These are phyloP conservation scores for Knufia fluminis DNA, from an alignment of 2,329 filamentous ascomycete genomes.

Conservation along the genomic window DNA sequence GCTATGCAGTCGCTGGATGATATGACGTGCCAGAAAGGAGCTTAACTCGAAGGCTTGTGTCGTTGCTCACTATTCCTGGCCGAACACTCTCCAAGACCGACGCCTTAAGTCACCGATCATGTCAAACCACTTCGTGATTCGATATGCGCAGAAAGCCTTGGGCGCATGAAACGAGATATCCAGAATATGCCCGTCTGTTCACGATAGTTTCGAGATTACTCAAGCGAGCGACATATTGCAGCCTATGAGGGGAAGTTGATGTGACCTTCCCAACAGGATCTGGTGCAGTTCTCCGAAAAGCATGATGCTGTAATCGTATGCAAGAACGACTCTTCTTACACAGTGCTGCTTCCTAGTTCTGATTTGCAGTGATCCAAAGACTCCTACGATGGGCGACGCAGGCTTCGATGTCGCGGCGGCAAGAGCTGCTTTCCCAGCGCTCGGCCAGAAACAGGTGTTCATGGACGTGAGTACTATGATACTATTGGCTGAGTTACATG, in stretches of 20 bases:
- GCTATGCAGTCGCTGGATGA: too few relatives aligned
- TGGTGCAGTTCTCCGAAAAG: slow-evolving; percentile 4
- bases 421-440: slow-evolving; percentile 57
- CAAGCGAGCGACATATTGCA: not conserved
- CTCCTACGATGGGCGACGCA: slow-evolving; percentile 1
- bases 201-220: too few relatives aligned
- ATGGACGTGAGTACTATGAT: slow-evolving; percentile 42
- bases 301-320: not conserved
- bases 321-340: not conserved
- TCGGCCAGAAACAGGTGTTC: slow-evolving; percentile 58
- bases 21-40: too few relatives aligned
- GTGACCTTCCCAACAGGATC: not conserved
- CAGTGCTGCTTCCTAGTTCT: too few relatives aligned
- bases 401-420: slow-evolving; percentile 47
- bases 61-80: too few relatives aligned
- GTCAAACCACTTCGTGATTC: too few relatives aligned
- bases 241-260: not conserved
- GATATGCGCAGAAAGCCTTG: too few relatives aligned
- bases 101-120: too few relatives aligned
- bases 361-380: not conserved
- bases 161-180: too few relatives aligned
- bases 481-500: not conserved
- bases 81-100: too few relatives aligned
- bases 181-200: too few relatives aligned
- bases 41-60: too few relatives aligned